A percentile compares a stretch with the other conserved stretches of the same genome.
phyloP scores from a whole-genome alignment of 345 rosid genomes.

The Lepidium aucheri region DNA sequence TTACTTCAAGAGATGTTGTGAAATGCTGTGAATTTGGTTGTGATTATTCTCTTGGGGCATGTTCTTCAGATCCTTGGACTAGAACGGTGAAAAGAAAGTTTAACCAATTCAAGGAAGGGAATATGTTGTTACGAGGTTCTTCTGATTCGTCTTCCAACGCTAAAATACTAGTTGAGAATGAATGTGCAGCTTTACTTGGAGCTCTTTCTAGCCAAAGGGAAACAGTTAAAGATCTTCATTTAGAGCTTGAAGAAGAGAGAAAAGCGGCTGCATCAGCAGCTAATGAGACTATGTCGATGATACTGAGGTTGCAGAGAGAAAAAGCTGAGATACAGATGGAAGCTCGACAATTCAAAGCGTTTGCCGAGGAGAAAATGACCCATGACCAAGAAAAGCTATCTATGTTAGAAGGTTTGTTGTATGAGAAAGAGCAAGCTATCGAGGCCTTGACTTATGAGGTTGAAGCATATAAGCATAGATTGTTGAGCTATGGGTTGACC shows the following conservation, averaged over 20 bases:
- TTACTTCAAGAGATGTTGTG: constrained; percentile 32
- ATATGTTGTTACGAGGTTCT: constrained; percentile 33
- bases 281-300: constrained; percentile 91
- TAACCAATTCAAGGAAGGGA: constrained; percentile 28
- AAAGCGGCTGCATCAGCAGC: constrained; percentile 83
- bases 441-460: constrained; percentile 64
- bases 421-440: constrained; percentile 72
- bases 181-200: constrained; percentile 58
- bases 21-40: constrained; percentile 51
- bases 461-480: constrained; percentile 70
- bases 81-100: constrained; percentile 29
- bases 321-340: constrained; percentile 94
- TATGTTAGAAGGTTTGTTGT: constrained; percentile 56
- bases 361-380: constrained; percentile 66
- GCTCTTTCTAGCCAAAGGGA: constrained; percentile 52
- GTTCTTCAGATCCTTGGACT: constrained; percentile 18
- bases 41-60: constrained; percentile 28
- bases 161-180: constrained; percentile 58
- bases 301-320: constrained; percentile 85
- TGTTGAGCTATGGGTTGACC: constrained; percentile 73
- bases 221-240: constrained; percentile 45
- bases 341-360: constrained; percentile 70
- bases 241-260: constrained; percentile 79
- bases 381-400: constrained; percentile 66
- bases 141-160: constrained; percentile 43